These are phyloP conservation scores for Actinomortierella ambigua DNA, from an alignment of 371 early-diverging fungal genomes.

Conservation along the genomic window DNA sequence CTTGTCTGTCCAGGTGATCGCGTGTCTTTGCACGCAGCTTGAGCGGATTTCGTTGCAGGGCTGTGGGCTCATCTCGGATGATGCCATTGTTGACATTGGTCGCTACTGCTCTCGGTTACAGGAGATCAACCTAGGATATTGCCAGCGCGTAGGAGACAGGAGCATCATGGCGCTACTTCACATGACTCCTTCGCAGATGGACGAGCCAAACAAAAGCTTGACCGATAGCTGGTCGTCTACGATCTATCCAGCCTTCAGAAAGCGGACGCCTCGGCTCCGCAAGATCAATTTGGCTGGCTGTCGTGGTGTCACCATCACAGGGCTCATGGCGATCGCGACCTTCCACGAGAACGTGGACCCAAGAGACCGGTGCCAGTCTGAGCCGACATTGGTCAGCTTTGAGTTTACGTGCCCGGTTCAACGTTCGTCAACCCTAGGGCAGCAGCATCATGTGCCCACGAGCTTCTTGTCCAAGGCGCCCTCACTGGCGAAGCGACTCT, in stretches of 20 bases:
- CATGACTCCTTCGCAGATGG: no score
- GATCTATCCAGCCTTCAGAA: no score
- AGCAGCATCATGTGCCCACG: no score
- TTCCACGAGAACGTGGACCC: background rate
- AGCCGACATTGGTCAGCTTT: constrained; percentile 17
- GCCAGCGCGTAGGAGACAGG: constrained; percentile 19
- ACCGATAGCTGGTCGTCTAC: no score
- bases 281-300: constrained; percentile 31
- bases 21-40: constrained; percentile 24
- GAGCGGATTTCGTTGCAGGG: constrained; percentile 26
- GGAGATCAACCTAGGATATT: constrained; percentile 22
- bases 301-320: constrained; percentile 18
- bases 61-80: constrained; percentile 29
- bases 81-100: constrained; percentile 28
- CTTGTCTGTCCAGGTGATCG: constrained; percentile 31
- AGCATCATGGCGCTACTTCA: constrained; percentile 16
- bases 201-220: no score
- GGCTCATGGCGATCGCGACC: constrained; percentile 18
- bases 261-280: no score
- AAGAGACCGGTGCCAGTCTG: background rate
- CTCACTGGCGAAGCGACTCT: constrained; percentile 18
- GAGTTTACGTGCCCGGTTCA: constrained; percentile 24
- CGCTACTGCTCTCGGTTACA: constrained; percentile 19
- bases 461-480: no score
- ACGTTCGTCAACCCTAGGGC: no score